phyloP scores from a whole-genome alignment of 2,329 filamentous ascomycete genomes.

The Stachybotrys echinatus region DNA sequence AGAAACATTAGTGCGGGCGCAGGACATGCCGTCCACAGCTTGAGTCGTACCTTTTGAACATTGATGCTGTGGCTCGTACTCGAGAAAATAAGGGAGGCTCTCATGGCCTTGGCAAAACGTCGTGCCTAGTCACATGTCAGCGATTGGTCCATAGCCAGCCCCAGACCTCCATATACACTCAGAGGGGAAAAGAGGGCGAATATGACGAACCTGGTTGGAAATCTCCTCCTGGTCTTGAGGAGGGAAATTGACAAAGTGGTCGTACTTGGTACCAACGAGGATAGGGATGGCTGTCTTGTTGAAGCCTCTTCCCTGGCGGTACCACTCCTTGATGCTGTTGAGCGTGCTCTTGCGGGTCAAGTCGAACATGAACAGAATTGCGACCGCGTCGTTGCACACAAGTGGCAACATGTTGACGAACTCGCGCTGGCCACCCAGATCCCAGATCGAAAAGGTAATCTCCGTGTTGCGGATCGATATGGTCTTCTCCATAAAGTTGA shows the following conservation, averaged over 20 bases:
- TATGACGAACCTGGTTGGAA: constrained; percentile 77
- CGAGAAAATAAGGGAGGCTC: constrained; percentile 94
- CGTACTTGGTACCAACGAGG: constrained; percentile 95
- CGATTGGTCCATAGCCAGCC: background rate
- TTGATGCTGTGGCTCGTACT: constrained; percentile 99
- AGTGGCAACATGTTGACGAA: constrained; percentile 99
- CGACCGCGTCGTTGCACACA: constrained; percentile 98
- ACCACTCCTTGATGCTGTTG: constrained; percentile 99
- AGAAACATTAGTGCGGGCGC: constrained; percentile 3
- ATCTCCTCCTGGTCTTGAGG: constrained; percentile 98
- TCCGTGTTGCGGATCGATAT: constrained; percentile 99
- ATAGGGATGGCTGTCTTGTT: constrained; percentile 99
- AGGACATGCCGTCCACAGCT: background rate
- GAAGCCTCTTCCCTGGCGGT: constrained; percentile 92
- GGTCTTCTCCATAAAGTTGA: constrained; percentile 99
- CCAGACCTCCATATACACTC: background rate
- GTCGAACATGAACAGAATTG: constrained; percentile 99
- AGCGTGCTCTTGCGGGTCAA: constrained; percentile 95
- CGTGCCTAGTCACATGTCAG: constrained; percentile 59
- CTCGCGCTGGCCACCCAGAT: constrained; percentile 93
- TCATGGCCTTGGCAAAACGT: constrained; percentile 97
- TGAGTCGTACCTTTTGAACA: constrained; percentile 74
- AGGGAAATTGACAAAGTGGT: constrained; percentile 98
- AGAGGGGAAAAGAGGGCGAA: too few relatives aligned
- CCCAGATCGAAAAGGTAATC: constrained; percentile 99